These are phyloP conservation scores for Wallemia ichthyophaga DNA, from an alignment of 1,284 basidiomycete species.

Conservation along the genomic window DNA sequence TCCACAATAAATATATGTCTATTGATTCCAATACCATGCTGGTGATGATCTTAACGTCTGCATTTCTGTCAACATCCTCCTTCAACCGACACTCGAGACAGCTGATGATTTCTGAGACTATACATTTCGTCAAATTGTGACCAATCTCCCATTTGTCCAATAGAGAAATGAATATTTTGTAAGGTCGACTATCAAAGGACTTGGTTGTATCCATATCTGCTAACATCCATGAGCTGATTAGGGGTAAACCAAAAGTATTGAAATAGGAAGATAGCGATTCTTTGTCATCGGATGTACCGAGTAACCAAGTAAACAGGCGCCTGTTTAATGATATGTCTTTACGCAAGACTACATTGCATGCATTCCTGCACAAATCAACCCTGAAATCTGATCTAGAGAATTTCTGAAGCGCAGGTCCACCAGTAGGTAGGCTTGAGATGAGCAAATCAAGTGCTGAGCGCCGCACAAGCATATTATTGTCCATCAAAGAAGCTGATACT, in stretches of 20 bases:
- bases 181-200: constrained; percentile 48
- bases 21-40: constrained; percentile 72
- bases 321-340: constrained; percentile 78
- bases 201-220: constrained; percentile 21
- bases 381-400: constrained; percentile 29
- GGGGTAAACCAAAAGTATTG: constrained; percentile 30
- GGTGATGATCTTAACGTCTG: constrained; percentile 41
- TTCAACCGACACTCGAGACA: constrained; percentile 32
- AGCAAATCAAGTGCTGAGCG: constrained; percentile 52
- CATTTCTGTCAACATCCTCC: constrained; percentile 11
- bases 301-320: constrained; percentile 70
- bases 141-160: constrained; percentile 95
- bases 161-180: constrained; percentile 79
- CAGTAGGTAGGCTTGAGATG: constrained; percentile 36
- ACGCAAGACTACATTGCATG: constrained; percentile 53
- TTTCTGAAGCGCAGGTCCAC: constrained; percentile 32
- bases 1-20: constrained; percentile 69
- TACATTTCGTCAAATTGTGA: constrained; percentile 36
- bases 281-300: constrained; percentile 46
- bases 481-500: constrained; percentile 59
- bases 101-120: constrained; percentile 50
- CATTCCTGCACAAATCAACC: constrained; percentile 42
- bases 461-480: constrained; percentile 62
- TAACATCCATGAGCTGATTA: background rate
- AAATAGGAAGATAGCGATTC: constrained; percentile 42